A percentile compares a stretch with the other conserved stretches of the same genome.
These are phyloP conservation scores for Galeopsis tetrahit DNA, from an alignment of 257 asterid genomes.

Conservation along the genomic window DNA sequence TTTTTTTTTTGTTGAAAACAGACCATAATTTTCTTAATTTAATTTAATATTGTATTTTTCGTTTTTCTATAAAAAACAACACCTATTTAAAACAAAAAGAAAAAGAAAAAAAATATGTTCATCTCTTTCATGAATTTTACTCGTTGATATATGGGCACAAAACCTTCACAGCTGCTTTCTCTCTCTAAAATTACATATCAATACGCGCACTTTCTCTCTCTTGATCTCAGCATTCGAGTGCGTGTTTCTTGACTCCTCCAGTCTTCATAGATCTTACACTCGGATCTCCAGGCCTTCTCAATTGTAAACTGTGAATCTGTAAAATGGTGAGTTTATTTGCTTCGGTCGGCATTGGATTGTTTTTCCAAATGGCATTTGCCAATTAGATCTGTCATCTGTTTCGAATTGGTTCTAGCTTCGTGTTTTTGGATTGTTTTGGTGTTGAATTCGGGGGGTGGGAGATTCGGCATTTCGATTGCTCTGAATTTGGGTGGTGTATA, in stretches of 20 bases:
- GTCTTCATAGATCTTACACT: conserved; percentile 40
- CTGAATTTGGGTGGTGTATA: conserved; percentile 37
- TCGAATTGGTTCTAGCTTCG: conserved; percentile 15
- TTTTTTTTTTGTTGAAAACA: too few species aligned
- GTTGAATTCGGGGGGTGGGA: conserved; percentile 18
- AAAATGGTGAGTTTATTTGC: conserved; percentile 53
- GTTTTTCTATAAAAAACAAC: background rate
- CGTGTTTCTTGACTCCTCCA: conserved; percentile 35
- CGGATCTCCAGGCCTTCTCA: conserved; percentile 42
- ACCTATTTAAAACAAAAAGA: background rate
- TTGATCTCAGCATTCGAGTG: conserved; percentile 44
- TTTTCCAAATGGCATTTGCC: conserved; percentile 29
- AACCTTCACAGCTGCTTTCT: conserved; percentile 32
- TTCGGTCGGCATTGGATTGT: conserved; percentile 25
- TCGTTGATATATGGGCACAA: conserved; percentile 38
- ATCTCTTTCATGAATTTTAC: conserved; percentile 27
- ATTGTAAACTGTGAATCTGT: conserved; percentile 35
- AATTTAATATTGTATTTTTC: background rate
- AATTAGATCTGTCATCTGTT: conserved; percentile 46
- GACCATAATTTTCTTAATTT: background rate
- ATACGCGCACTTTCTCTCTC: conserved; percentile 47
- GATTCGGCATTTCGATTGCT: conserved; percentile 34
- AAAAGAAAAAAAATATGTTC: conserved; percentile 15
- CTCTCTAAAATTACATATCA: conserved; percentile 15
- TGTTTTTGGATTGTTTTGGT: conserved; percentile 25